Evolutionary conservation across 441 rosid genomes (phyloP).

Genomic region (Erodium moschatum): DNA sequence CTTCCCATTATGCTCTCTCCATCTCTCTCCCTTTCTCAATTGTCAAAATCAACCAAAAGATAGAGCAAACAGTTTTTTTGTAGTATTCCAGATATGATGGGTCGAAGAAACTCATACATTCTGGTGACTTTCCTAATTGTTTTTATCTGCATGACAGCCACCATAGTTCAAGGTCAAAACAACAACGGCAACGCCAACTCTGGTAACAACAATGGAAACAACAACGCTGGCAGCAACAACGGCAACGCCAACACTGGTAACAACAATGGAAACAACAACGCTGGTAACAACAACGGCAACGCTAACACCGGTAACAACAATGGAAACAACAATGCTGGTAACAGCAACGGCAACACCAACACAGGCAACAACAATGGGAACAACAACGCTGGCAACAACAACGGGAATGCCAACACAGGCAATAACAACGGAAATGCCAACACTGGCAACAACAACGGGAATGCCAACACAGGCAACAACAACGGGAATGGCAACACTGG

Average conservation of each 20-base stretch:
- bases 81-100: conserved; percentile 27
- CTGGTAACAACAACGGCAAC: not conserved
- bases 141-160: conserved; percentile 32
- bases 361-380: not conserved
- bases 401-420: not conserved
- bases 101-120: conserved; percentile 28
- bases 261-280: not conserved
- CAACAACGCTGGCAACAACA: not conserved
- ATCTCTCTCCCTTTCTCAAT: not conserved
- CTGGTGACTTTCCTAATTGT: conserved; percentile 31
- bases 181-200: not conserved
- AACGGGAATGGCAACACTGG: not conserved
- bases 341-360: not conserved
- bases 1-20: conserved; percentile 3
- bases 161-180: conserved; percentile 19
- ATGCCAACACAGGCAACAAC: not conserved
- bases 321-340: not conserved
- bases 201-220: not conserved
- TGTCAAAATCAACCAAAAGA: conserved; percentile 13
- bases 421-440: not conserved
- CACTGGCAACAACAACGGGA: not conserved
- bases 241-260: no score
- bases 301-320: not conserved
- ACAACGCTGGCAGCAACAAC: no score
- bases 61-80: not conserved